Percentiles rank a stretch among this genome's conserved stretches.
Conservation (phyloP, 176 grass and related monocot genomes). For the barley (Hordeum vulgare) region DNA sequence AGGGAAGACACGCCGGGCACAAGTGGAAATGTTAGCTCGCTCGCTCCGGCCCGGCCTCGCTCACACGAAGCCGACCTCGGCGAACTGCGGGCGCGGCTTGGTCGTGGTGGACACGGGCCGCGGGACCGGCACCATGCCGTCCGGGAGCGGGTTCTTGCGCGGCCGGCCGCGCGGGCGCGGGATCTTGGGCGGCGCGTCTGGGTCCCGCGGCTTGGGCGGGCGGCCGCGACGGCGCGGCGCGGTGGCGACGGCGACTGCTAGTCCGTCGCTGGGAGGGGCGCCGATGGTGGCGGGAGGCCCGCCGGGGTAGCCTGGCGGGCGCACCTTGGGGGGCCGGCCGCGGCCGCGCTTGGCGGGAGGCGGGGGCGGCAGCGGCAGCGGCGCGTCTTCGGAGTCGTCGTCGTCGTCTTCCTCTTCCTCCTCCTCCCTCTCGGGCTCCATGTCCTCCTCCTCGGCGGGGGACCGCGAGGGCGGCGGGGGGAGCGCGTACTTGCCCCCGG, state of each 20-base stretch:
- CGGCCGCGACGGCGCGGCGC: constrained; percentile 45
- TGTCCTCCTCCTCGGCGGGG: not conserved
- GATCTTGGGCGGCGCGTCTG: constrained; percentile 53
- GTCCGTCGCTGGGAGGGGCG: not conserved
- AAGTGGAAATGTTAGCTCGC: constrained; percentile 31
- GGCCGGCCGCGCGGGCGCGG: constrained; percentile 68
- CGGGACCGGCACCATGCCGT: constrained; percentile 36
- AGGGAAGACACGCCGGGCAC: constrained; percentile 13
- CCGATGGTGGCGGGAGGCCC: not conserved
- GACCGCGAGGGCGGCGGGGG: not conserved
- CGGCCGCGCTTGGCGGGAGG: constrained; percentile 44
- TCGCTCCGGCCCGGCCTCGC: not conserved
- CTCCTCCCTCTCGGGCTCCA: not conserved
- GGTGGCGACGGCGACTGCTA: not conserved
- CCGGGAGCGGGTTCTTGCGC: constrained; percentile 55
- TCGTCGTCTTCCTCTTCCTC: constrained; percentile 5
- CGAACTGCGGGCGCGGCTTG: constrained; percentile 63
- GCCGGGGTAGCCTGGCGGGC: constrained; percentile 10
- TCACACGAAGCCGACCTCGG: constrained; percentile 92
- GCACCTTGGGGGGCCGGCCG: constrained; percentile 59
- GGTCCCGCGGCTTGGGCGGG: constrained; percentile 67
- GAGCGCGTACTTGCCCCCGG: constrained; percentile 35
- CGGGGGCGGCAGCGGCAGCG: not conserved
- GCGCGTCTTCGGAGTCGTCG: constrained; percentile 4
- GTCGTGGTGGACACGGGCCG: constrained; percentile 28